Evolutionary conservation across 2,329 filamentous ascomycete genomes (phyloP).

Genomic region (Fusarium nodosum): DNA sequence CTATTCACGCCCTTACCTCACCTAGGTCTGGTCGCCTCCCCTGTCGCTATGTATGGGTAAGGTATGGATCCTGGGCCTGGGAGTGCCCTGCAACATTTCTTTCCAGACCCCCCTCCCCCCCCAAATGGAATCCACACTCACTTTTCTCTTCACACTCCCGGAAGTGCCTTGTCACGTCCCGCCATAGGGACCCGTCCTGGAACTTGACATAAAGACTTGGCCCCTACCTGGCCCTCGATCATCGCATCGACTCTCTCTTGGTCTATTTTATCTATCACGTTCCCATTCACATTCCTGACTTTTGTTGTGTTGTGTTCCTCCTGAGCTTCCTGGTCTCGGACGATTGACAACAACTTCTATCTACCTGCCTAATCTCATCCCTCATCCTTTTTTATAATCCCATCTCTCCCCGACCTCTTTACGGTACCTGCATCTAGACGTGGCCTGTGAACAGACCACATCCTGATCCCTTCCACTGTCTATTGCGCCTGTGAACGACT

Average conservation of each 20-base stretch:
- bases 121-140: constrained; percentile 39
- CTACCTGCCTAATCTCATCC: constrained; percentile 17
- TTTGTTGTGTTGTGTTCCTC: constrained; percentile 33
- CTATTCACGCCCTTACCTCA: constrained; percentile 39
- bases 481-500: constrained; percentile 36
- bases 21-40: constrained; percentile 21
- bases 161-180: constrained; percentile 50
- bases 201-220: constrained; percentile 52
- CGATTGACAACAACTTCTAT: constrained; percentile 34
- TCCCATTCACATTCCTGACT: constrained; percentile 27
- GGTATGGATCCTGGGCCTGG: constrained; percentile 23
- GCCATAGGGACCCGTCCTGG: constrained; percentile 49
- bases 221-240: constrained; percentile 50
- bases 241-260: constrained; percentile 47
- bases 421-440: constrained; percentile 51
- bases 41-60: constrained; percentile 19
- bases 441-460: constrained; percentile 50
- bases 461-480: constrained; percentile 46
- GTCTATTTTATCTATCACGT: constrained; percentile 46
- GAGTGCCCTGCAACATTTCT: constrained; percentile 36
- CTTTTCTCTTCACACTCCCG: constrained; percentile 42
- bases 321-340: constrained; percentile 36
- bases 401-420: constrained; percentile 41
- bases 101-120: constrained; percentile 20
- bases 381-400: constrained; percentile 25